These are phyloP conservation scores for Claviceps pazoutovae DNA, from an alignment of 2,329 filamentous ascomycete genomes.

Conservation along the genomic window DNA sequence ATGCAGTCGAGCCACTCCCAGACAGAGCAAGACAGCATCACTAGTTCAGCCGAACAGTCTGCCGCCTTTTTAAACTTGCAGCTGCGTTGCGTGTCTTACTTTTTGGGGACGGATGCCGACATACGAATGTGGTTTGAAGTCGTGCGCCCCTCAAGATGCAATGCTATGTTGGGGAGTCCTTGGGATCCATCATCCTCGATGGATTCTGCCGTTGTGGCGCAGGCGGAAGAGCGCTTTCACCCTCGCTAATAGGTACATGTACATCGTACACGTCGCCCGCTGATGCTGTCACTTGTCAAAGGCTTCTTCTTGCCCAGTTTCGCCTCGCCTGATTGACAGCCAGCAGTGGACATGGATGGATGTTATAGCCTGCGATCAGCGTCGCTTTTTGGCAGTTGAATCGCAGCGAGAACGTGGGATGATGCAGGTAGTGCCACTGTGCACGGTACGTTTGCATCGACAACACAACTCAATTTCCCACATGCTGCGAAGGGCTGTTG, in stretches of 20 bases:
- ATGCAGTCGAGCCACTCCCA: background rate
- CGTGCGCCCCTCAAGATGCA: too few species aligned
- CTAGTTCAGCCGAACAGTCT: background rate
- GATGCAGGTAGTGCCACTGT: background rate
- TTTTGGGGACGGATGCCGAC: too few species aligned
- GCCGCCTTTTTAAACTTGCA: background rate
- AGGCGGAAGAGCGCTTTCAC: background rate
- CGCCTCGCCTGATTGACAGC: background rate
- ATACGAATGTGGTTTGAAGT: too few species aligned
- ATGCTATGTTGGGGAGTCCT: too few species aligned
- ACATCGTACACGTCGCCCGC: background rate
- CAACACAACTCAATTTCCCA: background rate
- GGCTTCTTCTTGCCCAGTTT: background rate
- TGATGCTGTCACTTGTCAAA: background rate
- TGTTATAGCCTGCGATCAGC: background rate
- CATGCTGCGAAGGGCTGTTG: background rate
- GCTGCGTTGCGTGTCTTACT: background rate
- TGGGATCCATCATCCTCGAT: too few species aligned
- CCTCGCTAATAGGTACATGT: background rate
- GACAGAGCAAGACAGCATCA: background rate
- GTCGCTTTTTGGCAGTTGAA: background rate
- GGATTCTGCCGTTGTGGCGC: too few species aligned
- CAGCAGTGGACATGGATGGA: background rate
- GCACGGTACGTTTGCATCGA: background rate
- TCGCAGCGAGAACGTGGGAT: background rate